phyloP scores from a whole-genome alignment of 371 early-diverging fungal genomes.

The Mucor ambiguus region DNA sequence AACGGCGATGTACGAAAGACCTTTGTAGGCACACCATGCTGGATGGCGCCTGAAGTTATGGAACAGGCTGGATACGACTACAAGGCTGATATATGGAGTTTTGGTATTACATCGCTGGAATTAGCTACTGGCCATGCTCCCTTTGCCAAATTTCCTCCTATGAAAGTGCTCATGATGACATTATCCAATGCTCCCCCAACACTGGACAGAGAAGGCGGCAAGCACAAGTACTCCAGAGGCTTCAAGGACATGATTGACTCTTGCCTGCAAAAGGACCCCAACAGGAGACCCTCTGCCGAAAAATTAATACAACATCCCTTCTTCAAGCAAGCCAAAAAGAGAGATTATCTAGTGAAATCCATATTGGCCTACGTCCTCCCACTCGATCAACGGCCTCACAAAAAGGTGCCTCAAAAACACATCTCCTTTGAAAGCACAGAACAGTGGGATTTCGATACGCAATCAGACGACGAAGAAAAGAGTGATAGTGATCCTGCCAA shows the following conservation, averaged over 20 bases:
- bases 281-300: conserved; percentile 78
- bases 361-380: conserved; percentile 70
- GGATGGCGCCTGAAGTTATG: conserved; percentile 90
- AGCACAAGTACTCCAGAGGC: conserved; percentile 72
- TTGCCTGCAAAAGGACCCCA: conserved; percentile 85
- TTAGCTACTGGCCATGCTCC: conserved; percentile 90
- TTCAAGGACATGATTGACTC: conserved; percentile 88
- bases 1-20: conserved; percentile 81
- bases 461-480: conserved; percentile 17
- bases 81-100: conserved; percentile 92
- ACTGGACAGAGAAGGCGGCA: conserved; percentile 73
- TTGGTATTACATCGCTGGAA: conserved; percentile 90
- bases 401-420: conserved; percentile 43
- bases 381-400: conserved; percentile 64
- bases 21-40: conserved; percentile 73
- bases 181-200: conserved; percentile 88
- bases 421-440: conserved; percentile 40
- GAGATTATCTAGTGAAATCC: conserved; percentile 61
- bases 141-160: conserved; percentile 86
- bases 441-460: conserved; percentile 52
- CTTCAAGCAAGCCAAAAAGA: conserved; percentile 81
- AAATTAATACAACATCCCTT: conserved; percentile 77
- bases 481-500: background rate
- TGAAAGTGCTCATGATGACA: conserved; percentile 87
- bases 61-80: conserved; percentile 80